Evolutionary conservation across 805 yeast genomes (phyloP).

Genomic region (Metschnikowia borealis): DNA sequence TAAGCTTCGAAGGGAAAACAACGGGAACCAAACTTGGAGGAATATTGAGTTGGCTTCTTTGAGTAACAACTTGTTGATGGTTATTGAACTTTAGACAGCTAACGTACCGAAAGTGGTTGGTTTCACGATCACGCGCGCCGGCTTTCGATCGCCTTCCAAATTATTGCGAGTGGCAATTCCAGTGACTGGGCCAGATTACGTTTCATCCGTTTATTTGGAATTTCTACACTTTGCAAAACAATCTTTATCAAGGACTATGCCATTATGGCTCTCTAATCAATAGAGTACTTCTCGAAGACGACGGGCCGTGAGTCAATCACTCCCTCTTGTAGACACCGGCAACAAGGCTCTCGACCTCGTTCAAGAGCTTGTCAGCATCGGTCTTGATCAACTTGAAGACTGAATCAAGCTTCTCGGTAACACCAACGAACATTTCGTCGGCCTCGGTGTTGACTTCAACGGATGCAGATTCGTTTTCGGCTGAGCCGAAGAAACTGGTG

Average conservation of each 20-base stretch:
- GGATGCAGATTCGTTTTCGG: constrained; percentile 10
- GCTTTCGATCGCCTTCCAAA: background rate
- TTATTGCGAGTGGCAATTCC: background rate
- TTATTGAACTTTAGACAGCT: background rate
- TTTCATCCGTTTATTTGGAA: background rate
- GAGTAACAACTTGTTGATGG: background rate
- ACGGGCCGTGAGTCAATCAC: constrained; percentile 1
- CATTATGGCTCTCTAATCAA: constrained; percentile 2
- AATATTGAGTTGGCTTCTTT: background rate
- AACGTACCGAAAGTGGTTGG: background rate
- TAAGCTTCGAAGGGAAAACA: background rate
- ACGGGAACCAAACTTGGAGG: background rate
- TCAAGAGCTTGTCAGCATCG: constrained; percentile 18
- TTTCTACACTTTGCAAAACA: background rate
- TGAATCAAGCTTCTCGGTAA: constrained; percentile 20
- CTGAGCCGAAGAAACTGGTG: constrained; percentile 55
- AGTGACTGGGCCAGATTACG: background rate
- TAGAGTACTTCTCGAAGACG: background rate
- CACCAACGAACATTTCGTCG: constrained; percentile 10
- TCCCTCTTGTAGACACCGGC: constrained; percentile 23
- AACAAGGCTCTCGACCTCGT: constrained; percentile 26
- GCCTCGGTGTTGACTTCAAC: constrained; percentile 18
- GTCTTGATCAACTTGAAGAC: constrained; percentile 19
- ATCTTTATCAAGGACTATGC: background rate
- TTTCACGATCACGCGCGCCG: constrained; percentile 1